Conservation (phyloP, 1,139 yeast species). For the Eremothecium sinecaudum region DNA sequence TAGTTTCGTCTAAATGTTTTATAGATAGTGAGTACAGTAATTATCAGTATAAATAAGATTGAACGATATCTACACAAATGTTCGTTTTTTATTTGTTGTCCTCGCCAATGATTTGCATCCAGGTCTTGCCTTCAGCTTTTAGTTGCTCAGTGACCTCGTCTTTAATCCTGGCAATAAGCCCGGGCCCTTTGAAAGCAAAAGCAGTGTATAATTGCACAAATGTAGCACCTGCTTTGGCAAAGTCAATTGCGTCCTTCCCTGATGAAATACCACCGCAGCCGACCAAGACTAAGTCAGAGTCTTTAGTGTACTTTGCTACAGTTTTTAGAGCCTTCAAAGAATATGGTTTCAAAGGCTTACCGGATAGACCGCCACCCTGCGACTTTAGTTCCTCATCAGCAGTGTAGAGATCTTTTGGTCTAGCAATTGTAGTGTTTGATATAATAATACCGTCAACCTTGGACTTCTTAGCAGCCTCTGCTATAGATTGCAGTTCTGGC, state of each 20-base stretch:
- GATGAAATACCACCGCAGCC: conserved; percentile 91
- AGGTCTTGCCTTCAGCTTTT: conserved; percentile 65
- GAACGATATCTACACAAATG: no score
- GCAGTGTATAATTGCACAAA: conserved; percentile 81
- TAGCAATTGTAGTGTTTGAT: conserved; percentile 80
- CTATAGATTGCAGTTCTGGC: conserved; percentile 74
- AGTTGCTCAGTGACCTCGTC: conserved; percentile 64
- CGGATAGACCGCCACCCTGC: conserved; percentile 85
- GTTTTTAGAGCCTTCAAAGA: conserved; percentile 61
- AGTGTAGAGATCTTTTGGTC: conserved; percentile 55
- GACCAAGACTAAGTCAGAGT: conserved; percentile 54
- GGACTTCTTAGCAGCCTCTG: conserved; percentile 66
- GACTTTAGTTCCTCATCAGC: conserved; percentile 35
- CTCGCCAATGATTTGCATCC: conserved; percentile 66
- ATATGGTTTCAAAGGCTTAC: conserved; percentile 79
- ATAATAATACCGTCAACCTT: conserved; percentile 86
- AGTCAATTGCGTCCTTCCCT: conserved; percentile 84
- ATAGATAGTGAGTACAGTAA: no score
- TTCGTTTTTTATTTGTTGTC: conserved; percentile 38
- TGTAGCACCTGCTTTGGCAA: conserved; percentile 88
- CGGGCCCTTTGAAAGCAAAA: conserved; percentile 90
- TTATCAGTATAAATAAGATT: no score
- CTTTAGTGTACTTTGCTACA: conserved; percentile 69
- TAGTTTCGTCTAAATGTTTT: background rate
- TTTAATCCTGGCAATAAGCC: conserved; percentile 67